Percentiles rank a stretch among this genome's conserved stretches.
These are phyloP conservation scores for Psilocybe mexicana DNA, from an alignment of 1,284 basidiomycete species.

Conservation along the genomic window DNA sequence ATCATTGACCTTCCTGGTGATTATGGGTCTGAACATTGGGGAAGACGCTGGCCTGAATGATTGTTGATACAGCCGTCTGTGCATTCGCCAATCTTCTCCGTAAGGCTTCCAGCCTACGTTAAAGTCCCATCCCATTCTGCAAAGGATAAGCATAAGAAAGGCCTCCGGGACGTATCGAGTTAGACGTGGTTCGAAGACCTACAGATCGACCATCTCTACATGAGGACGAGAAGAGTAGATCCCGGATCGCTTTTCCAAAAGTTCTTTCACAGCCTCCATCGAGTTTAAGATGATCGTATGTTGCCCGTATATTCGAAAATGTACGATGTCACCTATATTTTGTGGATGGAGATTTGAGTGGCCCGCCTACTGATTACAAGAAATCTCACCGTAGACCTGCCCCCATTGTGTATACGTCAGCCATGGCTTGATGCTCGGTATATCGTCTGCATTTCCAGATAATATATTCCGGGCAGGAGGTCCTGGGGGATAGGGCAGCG, in stretches of 20 bases:
- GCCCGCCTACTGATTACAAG: not conserved
- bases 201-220: constrained; percentile 36
- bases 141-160: not conserved
- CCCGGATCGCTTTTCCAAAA: constrained; percentile 35
- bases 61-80: constrained; percentile 30
- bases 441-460: constrained; percentile 4
- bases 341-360: not conserved
- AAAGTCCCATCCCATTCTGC: constrained; percentile 29
- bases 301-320: constrained; percentile 22
- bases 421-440: constrained; percentile 7
- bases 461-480: constrained; percentile 6
- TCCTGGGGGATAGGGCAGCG: constrained; percentile 8
- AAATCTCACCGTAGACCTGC: constrained; percentile 2
- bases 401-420: constrained; percentile 6
- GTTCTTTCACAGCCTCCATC: constrained; percentile 26
- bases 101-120: constrained; percentile 27
- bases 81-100: constrained; percentile 26
- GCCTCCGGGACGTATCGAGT: no score
- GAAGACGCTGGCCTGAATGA: constrained; percentile 26
- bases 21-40: constrained; percentile 22
- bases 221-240: constrained; percentile 41
- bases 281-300: constrained; percentile 35
- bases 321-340: constrained; percentile 5
- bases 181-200: constrained; percentile 9
- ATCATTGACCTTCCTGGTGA: constrained; percentile 24